These are phyloP conservation scores for Tetrastigma voinierianum DNA, from an alignment of 164 flowering plant genomes.

Conservation along the genomic window DNA sequence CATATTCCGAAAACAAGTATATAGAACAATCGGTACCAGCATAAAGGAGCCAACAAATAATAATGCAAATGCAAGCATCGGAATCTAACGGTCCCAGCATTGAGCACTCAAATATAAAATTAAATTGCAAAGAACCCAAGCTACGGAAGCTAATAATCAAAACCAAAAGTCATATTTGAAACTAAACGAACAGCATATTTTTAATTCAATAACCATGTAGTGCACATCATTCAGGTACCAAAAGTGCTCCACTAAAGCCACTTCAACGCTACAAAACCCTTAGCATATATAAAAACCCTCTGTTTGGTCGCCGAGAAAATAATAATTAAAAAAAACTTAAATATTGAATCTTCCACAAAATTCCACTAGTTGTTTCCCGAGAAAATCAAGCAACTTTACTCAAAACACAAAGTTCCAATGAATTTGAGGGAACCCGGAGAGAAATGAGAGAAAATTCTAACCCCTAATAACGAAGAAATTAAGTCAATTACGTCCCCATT, in stretches of 20 bases:
- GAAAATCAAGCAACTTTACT: too few species aligned
- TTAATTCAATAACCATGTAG: conserved; percentile 8
- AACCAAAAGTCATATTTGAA: conserved; percentile 4
- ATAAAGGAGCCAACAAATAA: conserved; percentile 25
- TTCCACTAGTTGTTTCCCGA: too few species aligned
- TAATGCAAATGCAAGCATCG: conserved; percentile 44
- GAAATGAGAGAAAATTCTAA: too few species aligned
- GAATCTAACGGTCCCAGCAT: conserved; percentile 40
- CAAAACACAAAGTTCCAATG: too few species aligned
- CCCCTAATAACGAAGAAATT: too few species aligned
- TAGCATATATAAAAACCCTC: neutral
- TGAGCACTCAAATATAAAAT: conserved; percentile 14
- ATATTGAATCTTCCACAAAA: too few species aligned
- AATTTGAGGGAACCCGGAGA: too few species aligned
- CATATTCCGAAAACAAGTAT: conserved; percentile 29
- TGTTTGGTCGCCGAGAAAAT: too few species aligned
- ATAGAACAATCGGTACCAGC: conserved; percentile 17
- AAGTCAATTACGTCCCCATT: neutral
- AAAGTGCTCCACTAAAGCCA: conserved; percentile 19
- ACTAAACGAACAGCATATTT: conserved; percentile 18
- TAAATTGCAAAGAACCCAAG: neutral
- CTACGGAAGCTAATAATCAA: conserved; percentile 1
- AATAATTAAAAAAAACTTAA: too few species aligned
- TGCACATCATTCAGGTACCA: conserved; percentile 17
- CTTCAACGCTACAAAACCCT: conserved; percentile 2